Base-by-base conservation (phyloP, 345 rosid genomes). In the Linum trigynum region DNA sequence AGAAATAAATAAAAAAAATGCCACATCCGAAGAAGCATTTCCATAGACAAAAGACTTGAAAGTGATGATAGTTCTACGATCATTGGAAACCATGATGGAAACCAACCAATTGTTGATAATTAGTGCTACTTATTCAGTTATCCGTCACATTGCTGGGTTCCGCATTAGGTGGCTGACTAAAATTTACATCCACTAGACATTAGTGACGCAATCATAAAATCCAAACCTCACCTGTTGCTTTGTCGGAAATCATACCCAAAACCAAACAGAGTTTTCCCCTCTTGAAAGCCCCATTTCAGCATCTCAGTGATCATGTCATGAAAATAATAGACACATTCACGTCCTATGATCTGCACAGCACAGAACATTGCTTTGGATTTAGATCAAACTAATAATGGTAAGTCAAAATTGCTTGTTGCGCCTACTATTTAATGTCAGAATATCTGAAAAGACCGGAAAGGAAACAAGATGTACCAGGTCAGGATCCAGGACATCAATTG, bases 161-260 rank as follows among this genome's bases (percentile, higher is more conserved):
- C 14, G 53, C 14, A 48, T 9, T 48, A 48, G 53, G 53, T 48
- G 53, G 11, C 3, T 9, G 53, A 7, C 53, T 48, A 9, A 48
- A 9, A 48, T 48, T 48, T 48, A 12, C 9, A 48, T 48, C 53
- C 14, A 48, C 9, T 45, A 45, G 51, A 23, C 51, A 45, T 14
- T 5, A 15, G 1, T 56, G 14, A 38, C 8, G 32, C 37, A 6
- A 11, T 41, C 11, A 65, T 38, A 43, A 53, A 42, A 9, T 55
- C 23, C 38, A 55, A 10, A 35, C n/a, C 55, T 0, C 76, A 92
- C 99, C 99, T 88, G 67, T 90, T 92, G 80, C 99, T 92, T 78
- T 92, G 99, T 2, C 99, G 87, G 57, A 90, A 92, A 81, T 92
- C 98, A 81, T 88, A 92, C 14, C 98, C 98, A 70, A 92, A 92